Conservation (phyloP, 1,284 basidiomycete species). For the Pterulicium gracile region DNA sequence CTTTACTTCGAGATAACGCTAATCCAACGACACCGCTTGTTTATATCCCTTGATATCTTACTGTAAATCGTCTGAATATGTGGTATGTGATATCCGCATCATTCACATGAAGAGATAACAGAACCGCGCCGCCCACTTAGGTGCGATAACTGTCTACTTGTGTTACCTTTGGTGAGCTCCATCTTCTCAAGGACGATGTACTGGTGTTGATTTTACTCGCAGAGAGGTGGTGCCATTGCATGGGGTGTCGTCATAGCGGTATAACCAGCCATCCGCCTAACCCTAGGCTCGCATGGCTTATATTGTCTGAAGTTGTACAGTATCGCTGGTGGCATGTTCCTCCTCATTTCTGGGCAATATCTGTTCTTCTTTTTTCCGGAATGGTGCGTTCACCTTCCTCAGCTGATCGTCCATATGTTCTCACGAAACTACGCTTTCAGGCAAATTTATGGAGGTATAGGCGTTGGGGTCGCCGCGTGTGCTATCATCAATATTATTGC, state of each 20-base stretch:
- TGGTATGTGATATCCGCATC: not conserved
- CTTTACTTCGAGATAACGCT: not conserved
- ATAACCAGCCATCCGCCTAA: slow-evolving; percentile 16
- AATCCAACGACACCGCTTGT: not conserved
- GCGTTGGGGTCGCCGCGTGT: slow-evolving; percentile 42
- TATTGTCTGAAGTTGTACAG: slow-evolving; percentile 43
- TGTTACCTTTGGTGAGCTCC: slow-evolving; percentile 51
- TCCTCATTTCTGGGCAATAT: slow-evolving; percentile 55
- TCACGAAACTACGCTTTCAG: slow-evolving; percentile 23
- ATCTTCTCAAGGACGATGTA: slow-evolving; percentile 10
- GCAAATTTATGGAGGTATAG: slow-evolving; percentile 70
- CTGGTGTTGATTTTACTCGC: slow-evolving; percentile 19
- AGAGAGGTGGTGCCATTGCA: slow-evolving; percentile 67
- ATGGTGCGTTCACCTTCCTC: slow-evolving; percentile 32
- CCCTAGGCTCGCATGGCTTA: slow-evolving; percentile 9
- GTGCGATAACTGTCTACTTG: slow-evolving; percentile 65
- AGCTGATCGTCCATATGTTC: slow-evolving; percentile 8
- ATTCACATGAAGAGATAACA: not conserved
- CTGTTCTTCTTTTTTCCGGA: slow-evolving; percentile 64
- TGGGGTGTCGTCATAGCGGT: slow-evolving; percentile 61
- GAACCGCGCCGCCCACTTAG: slow-evolving; percentile 20
- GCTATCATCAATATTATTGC: slow-evolving; percentile 53
- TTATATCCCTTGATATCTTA: not conserved
- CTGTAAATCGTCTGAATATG: not conserved
- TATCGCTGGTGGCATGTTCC: slow-evolving; percentile 56